A percentile compares a stretch with the other conserved stretches of the same genome.
phyloP scores from a whole-genome alignment of 2,329 filamentous ascomycete genomes.

The Arthrobotrys sphaeroides region DNA sequence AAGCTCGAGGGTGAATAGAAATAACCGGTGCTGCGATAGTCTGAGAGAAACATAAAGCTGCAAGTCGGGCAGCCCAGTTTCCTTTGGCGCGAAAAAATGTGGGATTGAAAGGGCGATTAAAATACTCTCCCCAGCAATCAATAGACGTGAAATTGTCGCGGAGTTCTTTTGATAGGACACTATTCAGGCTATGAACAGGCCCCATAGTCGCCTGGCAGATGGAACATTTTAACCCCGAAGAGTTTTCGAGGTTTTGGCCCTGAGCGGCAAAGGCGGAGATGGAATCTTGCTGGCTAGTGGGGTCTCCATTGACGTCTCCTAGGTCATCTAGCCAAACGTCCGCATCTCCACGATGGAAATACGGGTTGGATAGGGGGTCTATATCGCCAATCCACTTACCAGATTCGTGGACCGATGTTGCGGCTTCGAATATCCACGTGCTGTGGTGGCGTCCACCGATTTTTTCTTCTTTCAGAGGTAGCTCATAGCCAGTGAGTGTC shows the following conservation, averaged over 20 bases:
- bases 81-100: not conserved
- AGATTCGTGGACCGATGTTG: slow-evolving; percentile 16
- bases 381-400: slow-evolving; percentile 41
- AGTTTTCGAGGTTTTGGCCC: no score
- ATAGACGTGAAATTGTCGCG: not conserved
- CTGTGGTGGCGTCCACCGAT: slow-evolving; percentile 11
- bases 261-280: no score
- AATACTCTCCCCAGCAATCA: slow-evolving; percentile 1
- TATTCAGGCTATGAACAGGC: not conserved
- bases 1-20: not conserved
- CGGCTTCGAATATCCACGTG: slow-evolving; percentile 6
- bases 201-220: no score
- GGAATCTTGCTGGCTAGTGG: no score
- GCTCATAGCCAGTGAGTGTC: slow-evolving; percentile 15
- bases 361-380: not conserved
- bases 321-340: no score
- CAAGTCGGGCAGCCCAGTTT: not conserved
- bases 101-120: not conserved
- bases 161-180: not conserved
- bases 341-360: not conserved
- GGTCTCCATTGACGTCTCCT: no score
- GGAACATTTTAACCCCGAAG: not conserved
- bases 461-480: not conserved
- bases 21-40: not conserved
- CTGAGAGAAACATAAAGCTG: not conserved